Percentiles rank a stretch among this genome's conserved stretches.
phyloP scores from a whole-genome alignment of 106 monocot genomes.

The Amphibolis antarctica region DNA sequence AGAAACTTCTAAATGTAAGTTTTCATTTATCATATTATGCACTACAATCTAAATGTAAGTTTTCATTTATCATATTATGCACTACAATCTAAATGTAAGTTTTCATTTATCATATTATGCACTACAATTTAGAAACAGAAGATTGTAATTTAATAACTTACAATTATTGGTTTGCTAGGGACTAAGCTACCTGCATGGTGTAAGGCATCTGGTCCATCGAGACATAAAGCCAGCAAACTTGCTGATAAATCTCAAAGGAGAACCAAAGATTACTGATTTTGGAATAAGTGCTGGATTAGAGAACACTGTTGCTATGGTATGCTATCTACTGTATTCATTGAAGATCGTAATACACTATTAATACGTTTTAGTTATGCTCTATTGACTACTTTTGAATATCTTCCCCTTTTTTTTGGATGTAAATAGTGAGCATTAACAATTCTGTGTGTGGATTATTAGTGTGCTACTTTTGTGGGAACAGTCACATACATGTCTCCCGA shows the following conservation, averaged over 20 bases:
- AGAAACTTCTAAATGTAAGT: constrained; percentile 63
- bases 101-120: not conserved
- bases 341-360: no score
- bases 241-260: constrained; percentile 94
- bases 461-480: constrained; percentile 98
- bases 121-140: not conserved
- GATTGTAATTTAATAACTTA: not conserved
- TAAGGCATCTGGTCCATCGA: constrained; percentile 85
- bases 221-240: constrained; percentile 98
- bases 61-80: not conserved
- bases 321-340: constrained; percentile 7
- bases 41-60: not conserved
- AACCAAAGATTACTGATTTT: constrained; percentile 93
- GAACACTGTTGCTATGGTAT: constrained; percentile 83
- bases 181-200: constrained; percentile 72
- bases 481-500: constrained; percentile 99
- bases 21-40: not conserved
- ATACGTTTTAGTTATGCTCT: not conserved
- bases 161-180: constrained; percentile 37
- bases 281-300: constrained; percentile 96
- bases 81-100: not conserved
- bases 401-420: not conserved
- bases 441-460: constrained; percentile 25
- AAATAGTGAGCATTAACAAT: no score
- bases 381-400: not conserved